These are phyloP conservation scores for Pleurotus platypus DNA, from an alignment of 768 basidiomycete genomes.

Conservation along the genomic window DNA sequence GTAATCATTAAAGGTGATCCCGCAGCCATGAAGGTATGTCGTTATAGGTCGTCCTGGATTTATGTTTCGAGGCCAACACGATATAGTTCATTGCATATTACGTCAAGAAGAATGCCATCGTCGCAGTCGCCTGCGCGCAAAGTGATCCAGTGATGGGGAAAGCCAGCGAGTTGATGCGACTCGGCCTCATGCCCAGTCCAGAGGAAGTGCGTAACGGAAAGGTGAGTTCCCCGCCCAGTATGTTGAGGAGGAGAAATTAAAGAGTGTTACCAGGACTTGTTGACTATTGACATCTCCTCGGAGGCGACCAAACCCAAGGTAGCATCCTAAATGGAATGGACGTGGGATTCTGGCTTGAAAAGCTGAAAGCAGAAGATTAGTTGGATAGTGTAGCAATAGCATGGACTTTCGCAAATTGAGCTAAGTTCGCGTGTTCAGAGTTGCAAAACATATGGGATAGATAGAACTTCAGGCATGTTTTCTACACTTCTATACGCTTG, in stretches of 20 bases:
- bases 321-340: background rate
- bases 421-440: background rate
- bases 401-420: background rate
- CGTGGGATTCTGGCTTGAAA: too few species aligned
- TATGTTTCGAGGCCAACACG: background rate
- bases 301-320: background rate
- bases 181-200: conserved; percentile 78
- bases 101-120: conserved; percentile 55
- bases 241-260: too few species aligned
- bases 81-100: conserved; percentile 79
- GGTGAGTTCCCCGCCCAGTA: conserved; percentile 31
- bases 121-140: conserved; percentile 77
- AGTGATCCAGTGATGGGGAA: conserved; percentile 78
- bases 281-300: conserved; percentile 34
- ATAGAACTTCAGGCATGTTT: background rate
- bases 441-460: background rate
- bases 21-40: conserved; percentile 67
- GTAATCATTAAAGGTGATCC: conserved; percentile 74
- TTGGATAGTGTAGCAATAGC: background rate
- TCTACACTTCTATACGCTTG: conserved; percentile 62
- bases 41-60: background rate
- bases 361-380: background rate
- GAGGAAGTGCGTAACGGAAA: conserved; percentile 73
- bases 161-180: conserved; percentile 71
- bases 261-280: conserved; percentile 27